Base-by-base conservation (phyloP, 179 eudicot genomes). In the Silene coronaria region DNA sequence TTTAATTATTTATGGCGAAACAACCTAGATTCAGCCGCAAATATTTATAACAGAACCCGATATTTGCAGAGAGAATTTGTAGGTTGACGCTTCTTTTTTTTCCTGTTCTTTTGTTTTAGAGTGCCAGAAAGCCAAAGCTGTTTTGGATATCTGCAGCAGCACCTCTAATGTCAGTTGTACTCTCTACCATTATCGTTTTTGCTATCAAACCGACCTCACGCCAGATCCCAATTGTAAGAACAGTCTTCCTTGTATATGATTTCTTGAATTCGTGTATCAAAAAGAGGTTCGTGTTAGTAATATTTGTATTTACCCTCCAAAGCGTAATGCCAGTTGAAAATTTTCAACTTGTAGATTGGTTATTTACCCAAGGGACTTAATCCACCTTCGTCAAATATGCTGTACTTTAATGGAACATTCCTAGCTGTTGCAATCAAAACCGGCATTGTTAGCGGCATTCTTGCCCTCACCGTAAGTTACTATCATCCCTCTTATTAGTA, bases 71-170 rank as follows among this genome's bases (percentile, higher is more conserved):
- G 58, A 46, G 36, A 6, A 27, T 71, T 53, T 26, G 27, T 22
- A 26, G 16, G 46, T 28, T 71, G 32, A 14, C 65, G 30, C 17
- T 8, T 55, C n/a, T n/a, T 10, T 67, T 72, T 65, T 3, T 17
- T 5, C 11, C 14, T 68, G 17, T 22, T 28, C 11, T 75, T 36
- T 51, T 46, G 21, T 65, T 22, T 30, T 85, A 91, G 97, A 87
- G 96, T 81, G 85, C 85, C 66, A 86, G 71, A 72, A 90, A 74
- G 48, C 91, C 91, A 6, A 93, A 85, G 81, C 80, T 90, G 34
- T 93, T 91, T 78, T 93, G 98, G 98, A 46, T 93, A 81, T 93
- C 98, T 51, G 98, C 98, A 72, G 97, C 97, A 46, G 91, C 92
- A 6, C 97, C 98, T n/a, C 83, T 95, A 66, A 79, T 87, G 75